Percentiles rank a stretch among this genome's conserved stretches.
Evolutionary conservation across 208 protist species (phyloP).

Genomic region (Porcisia deanei): DNA sequence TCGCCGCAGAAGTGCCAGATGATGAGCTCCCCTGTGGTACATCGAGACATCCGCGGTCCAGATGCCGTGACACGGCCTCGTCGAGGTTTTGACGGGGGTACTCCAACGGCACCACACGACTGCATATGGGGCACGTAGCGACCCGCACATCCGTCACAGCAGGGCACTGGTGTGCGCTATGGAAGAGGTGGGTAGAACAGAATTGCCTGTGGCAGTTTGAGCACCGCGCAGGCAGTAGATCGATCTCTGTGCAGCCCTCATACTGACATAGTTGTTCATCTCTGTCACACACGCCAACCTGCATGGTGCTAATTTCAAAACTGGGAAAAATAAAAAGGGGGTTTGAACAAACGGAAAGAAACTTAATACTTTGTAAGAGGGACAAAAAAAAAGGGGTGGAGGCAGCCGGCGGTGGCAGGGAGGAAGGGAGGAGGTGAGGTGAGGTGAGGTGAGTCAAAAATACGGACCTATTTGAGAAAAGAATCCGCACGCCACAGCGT

Average conservation of each 20-base stretch:
- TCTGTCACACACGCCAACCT: slow-evolving; percentile 82
- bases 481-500: not conserved
- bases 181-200: slow-evolving; percentile 77
- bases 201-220: slow-evolving; percentile 71
- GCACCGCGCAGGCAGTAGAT: slow-evolving; percentile 72
- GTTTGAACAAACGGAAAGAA: not conserved
- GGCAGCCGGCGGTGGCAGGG: too few species aligned
- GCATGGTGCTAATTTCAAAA: slow-evolving; percentile 49
- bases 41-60: slow-evolving; percentile 69
- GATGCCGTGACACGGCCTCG: slow-evolving; percentile 77
- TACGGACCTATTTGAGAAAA: not conserved
- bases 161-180: slow-evolving; percentile 57
- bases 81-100: slow-evolving; percentile 52
- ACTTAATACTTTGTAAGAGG: not conserved
- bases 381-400: not conserved
- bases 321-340: not conserved
- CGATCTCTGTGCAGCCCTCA: slow-evolving; percentile 68
- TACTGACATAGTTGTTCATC: slow-evolving; percentile 70
- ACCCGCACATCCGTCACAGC: slow-evolving; percentile 40
- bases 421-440: too few species aligned
- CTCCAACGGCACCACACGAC: slow-evolving; percentile 53
- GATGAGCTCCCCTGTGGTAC: slow-evolving; percentile 10
- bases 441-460: not conserved
- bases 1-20: slow-evolving; percentile 2
- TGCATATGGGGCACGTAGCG: slow-evolving; percentile 55